Evolutionary conservation across 345 rosid genomes (phyloP), one percentile per base, ranked within the genome.

Genomic region (Aquilaria malaccensis): DNA sequence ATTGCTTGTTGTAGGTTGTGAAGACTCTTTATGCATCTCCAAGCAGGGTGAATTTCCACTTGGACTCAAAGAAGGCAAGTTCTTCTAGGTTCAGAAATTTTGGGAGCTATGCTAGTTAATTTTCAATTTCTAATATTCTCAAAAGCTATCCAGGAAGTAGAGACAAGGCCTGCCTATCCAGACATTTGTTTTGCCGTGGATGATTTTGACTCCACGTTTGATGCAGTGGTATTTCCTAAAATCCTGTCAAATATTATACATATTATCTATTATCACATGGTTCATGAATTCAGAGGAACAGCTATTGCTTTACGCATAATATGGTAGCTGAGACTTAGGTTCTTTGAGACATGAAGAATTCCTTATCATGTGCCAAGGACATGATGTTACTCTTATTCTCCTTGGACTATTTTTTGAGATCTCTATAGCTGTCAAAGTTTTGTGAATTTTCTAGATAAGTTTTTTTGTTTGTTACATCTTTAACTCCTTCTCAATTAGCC

Each of bases 1-100:
- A 30, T 65, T 61, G 61, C 52, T 50, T 59, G 33, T 13, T 80
- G 76, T 82, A 95, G 96, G 91, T 95, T 69, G 89, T 88, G 67
- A 95, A 95, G 80, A 91, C 89, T 61, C 96, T 86, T 60, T 95
- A 91, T 76, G 99, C 99, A 60, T 95, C 99, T 67, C 96, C 99
- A 47, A 95, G 89, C 77, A 91, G 94, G 45, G 86, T 95, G 67
- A 76, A 85, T 80, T 91, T 88, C 79, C 97, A 88, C 57, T 78
- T 95, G 83, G 96, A 88, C 71, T 80, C 95, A 53, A 85, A 86
- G 72, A 95, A 91, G 96, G 97, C 63, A 79, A 71, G 84, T 67
- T 60, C 56, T 52, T 56, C 50, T n/a, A 63, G 68, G 61, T 14
- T 62, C 48, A 30, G 13, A 11, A 58, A 51, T 12, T 69, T 22